Conservation (phyloP, 2,329 filamentous ascomycete species). For the Colletotrichum spinosum region DNA sequence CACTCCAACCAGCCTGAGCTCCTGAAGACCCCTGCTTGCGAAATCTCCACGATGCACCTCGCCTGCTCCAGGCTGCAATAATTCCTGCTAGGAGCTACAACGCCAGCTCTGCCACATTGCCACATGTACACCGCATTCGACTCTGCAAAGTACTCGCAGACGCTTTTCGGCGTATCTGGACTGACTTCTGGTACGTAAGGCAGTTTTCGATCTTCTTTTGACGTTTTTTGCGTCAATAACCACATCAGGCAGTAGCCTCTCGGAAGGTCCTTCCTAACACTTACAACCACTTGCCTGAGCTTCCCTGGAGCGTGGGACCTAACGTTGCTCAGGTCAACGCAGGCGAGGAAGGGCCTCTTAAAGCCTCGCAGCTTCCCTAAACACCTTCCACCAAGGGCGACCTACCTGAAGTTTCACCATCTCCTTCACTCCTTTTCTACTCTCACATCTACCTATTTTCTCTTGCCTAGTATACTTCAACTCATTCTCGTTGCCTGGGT, state of each 20-base stretch:
- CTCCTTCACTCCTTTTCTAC: neutral
- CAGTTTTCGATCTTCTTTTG: neutral
- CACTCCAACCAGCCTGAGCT: slow-evolving; percentile 44
- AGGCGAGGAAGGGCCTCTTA: slow-evolving; percentile 37
- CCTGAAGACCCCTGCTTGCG: slow-evolving; percentile 29
- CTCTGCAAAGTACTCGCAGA: neutral
- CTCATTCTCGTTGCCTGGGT: slow-evolving; percentile 3
- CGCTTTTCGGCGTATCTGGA: rapidly evolving
- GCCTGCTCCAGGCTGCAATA: slow-evolving; percentile 46
- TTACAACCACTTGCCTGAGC: slow-evolving; percentile 29
- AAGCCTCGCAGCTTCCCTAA: slow-evolving; percentile 26
- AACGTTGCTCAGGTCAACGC: slow-evolving; percentile 35
- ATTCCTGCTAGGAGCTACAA: slow-evolving; percentile 43
- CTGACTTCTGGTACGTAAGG: rapidly evolving
- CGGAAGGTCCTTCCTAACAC: slow-evolving; percentile 30
- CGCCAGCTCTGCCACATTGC: neutral
- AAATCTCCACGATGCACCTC: slow-evolving; percentile 35
- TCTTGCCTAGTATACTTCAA: neutral
- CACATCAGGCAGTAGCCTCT: too few species aligned
- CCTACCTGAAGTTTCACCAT: slow-evolving; percentile 14
- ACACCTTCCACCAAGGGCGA: slow-evolving; percentile 15
- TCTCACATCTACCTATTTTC: slow-evolving; percentile 4
- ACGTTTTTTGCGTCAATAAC: neutral
- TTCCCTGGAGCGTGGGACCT: slow-evolving; percentile 30
- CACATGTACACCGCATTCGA: neutral